Evolutionary conservation across 2,329 filamentous ascomycete genomes (phyloP).

Genomic region (Aspergillus thermomutatus): DNA sequence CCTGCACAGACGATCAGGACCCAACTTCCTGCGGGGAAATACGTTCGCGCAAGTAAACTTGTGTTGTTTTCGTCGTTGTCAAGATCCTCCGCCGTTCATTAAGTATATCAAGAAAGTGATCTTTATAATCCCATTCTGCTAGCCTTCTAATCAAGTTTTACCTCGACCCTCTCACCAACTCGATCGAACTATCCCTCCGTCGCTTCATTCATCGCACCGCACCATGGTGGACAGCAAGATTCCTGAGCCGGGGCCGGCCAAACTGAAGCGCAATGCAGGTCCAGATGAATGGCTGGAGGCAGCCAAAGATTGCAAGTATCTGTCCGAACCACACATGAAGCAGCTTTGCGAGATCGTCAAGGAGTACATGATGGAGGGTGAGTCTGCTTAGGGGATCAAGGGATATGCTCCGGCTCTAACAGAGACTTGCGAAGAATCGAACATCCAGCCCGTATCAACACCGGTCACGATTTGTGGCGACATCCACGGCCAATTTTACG

Average conservation of each 20-base stretch:
- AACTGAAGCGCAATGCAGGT: constrained; percentile 75
- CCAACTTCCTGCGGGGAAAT: constrained; percentile 7
- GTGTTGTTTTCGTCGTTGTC: background rate
- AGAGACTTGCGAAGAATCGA: constrained; percentile 66
- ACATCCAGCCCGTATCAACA: constrained; percentile 95
- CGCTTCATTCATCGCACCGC: constrained; percentile 1
- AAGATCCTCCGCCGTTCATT: background rate
- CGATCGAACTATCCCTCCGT: background rate
- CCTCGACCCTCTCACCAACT: background rate
- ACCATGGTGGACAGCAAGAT: constrained; percentile 54
- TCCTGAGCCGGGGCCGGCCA: constrained; percentile 87
- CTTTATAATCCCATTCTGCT: background rate
- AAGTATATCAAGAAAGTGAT: background rate
- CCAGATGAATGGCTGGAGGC: constrained; percentile 96
- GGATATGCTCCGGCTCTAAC: background rate
- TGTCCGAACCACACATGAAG: constrained; percentile 97
- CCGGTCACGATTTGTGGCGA: constrained; percentile 97
- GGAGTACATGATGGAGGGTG: constrained; percentile 97
- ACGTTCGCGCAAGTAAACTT: background rate
- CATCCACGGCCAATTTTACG: constrained; percentile 98
- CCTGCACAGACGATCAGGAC: background rate
- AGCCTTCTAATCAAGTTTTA: background rate
- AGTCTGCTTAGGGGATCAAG: constrained; percentile 5
- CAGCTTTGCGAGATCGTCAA: constrained; percentile 98
- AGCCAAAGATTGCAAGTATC: constrained; percentile 94